Base-by-base conservation (phyloP, 164 flowering plant species). In the Aristolochia contorta region DNA sequence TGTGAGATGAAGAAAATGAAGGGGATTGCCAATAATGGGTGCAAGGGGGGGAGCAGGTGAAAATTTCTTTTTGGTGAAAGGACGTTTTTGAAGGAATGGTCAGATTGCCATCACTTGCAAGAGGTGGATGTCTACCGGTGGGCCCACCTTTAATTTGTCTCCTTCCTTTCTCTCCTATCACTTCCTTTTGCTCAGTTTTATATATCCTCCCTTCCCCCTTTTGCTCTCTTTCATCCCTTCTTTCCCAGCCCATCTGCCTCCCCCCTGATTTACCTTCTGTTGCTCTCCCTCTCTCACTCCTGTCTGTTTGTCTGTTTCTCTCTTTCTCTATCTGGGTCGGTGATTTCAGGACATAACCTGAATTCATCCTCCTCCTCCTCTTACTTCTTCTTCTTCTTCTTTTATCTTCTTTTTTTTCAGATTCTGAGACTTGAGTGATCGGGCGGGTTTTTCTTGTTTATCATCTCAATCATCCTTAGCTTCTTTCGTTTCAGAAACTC, bases 41-140 rank as follows among this genome's bases (percentile, higher is more conserved):
- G 47, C 16, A 27, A n/a, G 21, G 12, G 30, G 49, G 51, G 32
- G n/a, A 16, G 63, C 56, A 49, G 20, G 19, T 24, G 54, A 8
- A 33, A 51, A 32, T 47, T 23, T 37, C 43, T 37, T 37, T 37
- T 37, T 37, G 43, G 43, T 33, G 23, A 43, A 47, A 47, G 47
- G 67, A 58, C 67, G 24, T 67, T 47, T n/a, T 49, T 12, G 71
- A 61, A 66, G 64, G 59, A 71, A 58, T 59, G 18, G 62, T 59
- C 62, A 59, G 62, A 59, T 25, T 59, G 47, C 27, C 62, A 59
- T 59, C 62, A 59, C 53, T 43, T 30, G 52, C 52, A 49, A 18
- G 53, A 49, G 53, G 53, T 49, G 53, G 53, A 49, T 49, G 53
- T 49, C 22, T 49, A 49, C 22, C 7, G 8, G 10, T 49, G 46